Evolutionary conservation across 176 grass and related monocot genomes (phyloP).

Genomic region (Triticum dicoccoides): DNA sequence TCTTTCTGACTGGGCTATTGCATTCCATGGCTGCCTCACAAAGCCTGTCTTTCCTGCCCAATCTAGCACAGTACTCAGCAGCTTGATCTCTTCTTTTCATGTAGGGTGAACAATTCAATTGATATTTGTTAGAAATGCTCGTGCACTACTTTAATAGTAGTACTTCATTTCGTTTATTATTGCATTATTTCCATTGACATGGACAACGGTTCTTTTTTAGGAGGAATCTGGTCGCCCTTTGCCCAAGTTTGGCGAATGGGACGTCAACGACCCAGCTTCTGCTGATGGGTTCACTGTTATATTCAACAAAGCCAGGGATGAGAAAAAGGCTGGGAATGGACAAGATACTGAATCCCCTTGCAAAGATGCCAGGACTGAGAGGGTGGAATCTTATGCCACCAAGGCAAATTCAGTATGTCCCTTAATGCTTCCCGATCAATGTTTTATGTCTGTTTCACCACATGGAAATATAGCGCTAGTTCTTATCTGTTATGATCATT

Average conservation of each 20-base stretch:
- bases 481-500: neutral
- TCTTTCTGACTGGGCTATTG: neutral
- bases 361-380: constrained; percentile 54
- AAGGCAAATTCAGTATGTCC: constrained; percentile 57
- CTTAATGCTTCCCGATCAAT: neutral
- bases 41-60: neutral
- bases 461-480: neutral
- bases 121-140: neutral
- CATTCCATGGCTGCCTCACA: constrained; percentile 12
- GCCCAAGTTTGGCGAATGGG: constrained; percentile 93
- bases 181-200: neutral
- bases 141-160: neutral
- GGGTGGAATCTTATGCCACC: constrained; percentile 37
- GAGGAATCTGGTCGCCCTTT: constrained; percentile 82
- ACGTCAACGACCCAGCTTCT: constrained; percentile 82
- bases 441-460: neutral
- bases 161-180: neutral
- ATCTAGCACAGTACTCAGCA: neutral
- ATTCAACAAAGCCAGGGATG: constrained; percentile 96
- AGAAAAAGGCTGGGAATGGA: constrained; percentile 67
- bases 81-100: neutral
- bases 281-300: constrained; percentile 88
- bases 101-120: neutral
- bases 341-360: constrained; percentile 61
- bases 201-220: constrained; percentile 28